Evolutionary conservation across 495 filamentous ascomycete species (phyloP).

Genomic region (Viridothelium virens): DNA sequence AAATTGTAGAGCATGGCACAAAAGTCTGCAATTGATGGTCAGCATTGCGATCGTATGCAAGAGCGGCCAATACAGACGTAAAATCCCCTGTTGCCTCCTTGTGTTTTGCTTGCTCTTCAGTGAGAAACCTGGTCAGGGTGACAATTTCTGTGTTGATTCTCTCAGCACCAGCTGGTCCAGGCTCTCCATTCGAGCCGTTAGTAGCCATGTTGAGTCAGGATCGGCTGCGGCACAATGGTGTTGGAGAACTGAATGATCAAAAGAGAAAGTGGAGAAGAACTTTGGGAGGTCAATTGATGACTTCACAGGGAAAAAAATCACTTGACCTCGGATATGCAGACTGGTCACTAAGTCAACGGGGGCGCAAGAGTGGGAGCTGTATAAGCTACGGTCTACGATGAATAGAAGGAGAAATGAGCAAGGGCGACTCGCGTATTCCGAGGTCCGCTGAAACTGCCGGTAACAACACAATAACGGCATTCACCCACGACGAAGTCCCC

Average conservation of each 20-base stretch:
- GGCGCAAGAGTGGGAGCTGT: not conserved
- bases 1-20: constrained; percentile 97
- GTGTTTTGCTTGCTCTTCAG: constrained; percentile 88
- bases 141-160: constrained; percentile 92
- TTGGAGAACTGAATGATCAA: not conserved
- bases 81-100: constrained; percentile 96
- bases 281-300: not conserved
- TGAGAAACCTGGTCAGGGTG: constrained; percentile 89
- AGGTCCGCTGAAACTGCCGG: constrained; percentile 9
- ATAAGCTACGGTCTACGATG: not conserved
- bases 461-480: not conserved
- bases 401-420: not conserved
- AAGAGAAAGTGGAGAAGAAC: not conserved
- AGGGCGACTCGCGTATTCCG: not conserved
- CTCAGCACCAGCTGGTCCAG: constrained; percentile 48
- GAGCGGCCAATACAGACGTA: constrained; percentile 53
- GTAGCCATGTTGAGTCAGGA: constrained; percentile 15
- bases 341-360: not conserved
- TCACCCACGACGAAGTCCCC: not conserved
- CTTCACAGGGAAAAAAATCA: not conserved
- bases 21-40: constrained; percentile 50
- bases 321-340: not conserved
- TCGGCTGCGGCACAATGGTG: not conserved
- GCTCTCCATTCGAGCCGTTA: constrained; percentile 35
- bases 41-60: not conserved